phyloP scores from a whole-genome alignment of 805 yeast species.

The Kluyveromyces dobzhanskii region DNA sequence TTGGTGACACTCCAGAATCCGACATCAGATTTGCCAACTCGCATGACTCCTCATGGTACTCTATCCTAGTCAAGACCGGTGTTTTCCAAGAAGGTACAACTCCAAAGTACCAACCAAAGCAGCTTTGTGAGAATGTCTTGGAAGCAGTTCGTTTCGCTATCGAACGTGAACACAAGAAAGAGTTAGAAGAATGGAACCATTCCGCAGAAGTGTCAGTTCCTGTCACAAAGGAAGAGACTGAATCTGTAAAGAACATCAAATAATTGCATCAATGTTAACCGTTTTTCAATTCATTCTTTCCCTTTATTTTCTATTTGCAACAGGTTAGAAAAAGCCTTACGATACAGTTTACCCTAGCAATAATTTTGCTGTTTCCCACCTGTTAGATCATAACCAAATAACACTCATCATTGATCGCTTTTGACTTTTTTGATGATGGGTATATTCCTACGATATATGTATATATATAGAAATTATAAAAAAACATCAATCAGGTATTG shows the following conservation, averaged over 20 bases:
- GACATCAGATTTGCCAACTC: slow-evolving; percentile 84
- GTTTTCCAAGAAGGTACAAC: slow-evolving; percentile 74
- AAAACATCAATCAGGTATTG: too few relatives aligned
- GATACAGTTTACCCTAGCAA: too few relatives aligned
- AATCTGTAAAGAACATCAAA: not conserved
- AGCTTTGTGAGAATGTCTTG: slow-evolving; percentile 61
- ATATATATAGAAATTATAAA: too few relatives aligned
- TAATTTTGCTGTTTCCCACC: too few relatives aligned
- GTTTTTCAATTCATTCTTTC: too few relatives aligned
- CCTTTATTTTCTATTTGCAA: too few relatives aligned
- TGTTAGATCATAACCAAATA: too few relatives aligned
- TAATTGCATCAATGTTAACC: not conserved
- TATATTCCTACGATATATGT: too few relatives aligned
- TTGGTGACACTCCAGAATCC: slow-evolving; percentile 86
- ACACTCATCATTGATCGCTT: too few relatives aligned
- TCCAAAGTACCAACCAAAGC: slow-evolving; percentile 75
- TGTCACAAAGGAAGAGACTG: slow-evolving; percentile 37
- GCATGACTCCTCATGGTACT: slow-evolving; percentile 77
- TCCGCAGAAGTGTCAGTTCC: slow-evolving; percentile 46
- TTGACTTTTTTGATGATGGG: too few relatives aligned
- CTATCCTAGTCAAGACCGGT: slow-evolving; percentile 80
- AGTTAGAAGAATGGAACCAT: slow-evolving; percentile 63
- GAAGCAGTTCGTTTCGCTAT: slow-evolving; percentile 80
- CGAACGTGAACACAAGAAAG: slow-evolving; percentile 69
- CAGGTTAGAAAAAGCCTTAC: too few relatives aligned